phyloP scores from a whole-genome alignment of 139 green algal species.

The Coccomyxa sp. region DNA sequence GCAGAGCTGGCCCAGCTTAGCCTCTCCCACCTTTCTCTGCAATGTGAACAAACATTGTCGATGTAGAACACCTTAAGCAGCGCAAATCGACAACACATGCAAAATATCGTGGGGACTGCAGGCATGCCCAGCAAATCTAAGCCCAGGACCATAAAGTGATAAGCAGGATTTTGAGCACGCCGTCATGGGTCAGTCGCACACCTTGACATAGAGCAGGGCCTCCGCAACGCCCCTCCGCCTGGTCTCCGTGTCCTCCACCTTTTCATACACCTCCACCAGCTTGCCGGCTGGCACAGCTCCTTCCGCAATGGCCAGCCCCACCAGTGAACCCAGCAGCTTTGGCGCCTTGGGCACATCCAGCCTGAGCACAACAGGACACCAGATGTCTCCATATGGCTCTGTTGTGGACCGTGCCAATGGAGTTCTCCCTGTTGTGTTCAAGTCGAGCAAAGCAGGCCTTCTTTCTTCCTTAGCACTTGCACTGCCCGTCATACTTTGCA shows the following conservation, averaged over 20 bases:
- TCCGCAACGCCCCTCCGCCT: slow-evolving; percentile 49
- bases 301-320: slow-evolving; percentile 37
- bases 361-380: slow-evolving; percentile 17
- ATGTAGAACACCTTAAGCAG: not conserved
- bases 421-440: not conserved
- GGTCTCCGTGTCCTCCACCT: slow-evolving; percentile 46
- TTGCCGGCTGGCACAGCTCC: slow-evolving; percentile 28
- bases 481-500: too few species aligned
- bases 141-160: not conserved
- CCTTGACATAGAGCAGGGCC: slow-evolving; percentile 12
- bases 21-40: slow-evolving; percentile 30
- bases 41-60: not conserved
- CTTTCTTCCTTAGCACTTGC: too few species aligned
- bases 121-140: not conserved
- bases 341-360: slow-evolving; percentile 74
- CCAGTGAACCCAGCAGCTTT: slow-evolving; percentile 57
- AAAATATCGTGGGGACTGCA: not conserved
- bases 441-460: not conserved
- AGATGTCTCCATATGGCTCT: not conserved
- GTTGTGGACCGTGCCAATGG: not conserved
- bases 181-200: not conserved
- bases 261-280: slow-evolving; percentile 20
- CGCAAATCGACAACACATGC: not conserved
- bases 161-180: not conserved
- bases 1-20: slow-evolving; percentile 21